Percentiles rank a stretch among this genome's conserved stretches.
Conservation (phyloP, 176 grass and related monocot species). For the Raddia distichophylla region DNA sequence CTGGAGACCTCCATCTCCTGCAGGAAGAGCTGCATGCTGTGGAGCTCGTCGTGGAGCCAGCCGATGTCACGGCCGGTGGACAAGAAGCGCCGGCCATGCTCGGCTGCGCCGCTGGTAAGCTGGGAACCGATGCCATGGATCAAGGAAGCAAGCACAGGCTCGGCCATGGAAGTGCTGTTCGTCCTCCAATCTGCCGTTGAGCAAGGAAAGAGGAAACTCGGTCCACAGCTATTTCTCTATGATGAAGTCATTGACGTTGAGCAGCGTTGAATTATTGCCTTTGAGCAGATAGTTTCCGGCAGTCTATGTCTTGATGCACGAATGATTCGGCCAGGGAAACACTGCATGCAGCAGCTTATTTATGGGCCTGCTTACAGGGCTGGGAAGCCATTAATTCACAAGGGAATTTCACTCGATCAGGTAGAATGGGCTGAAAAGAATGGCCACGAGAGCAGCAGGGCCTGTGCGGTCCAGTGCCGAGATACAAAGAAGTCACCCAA, state of each 20-base stretch:
- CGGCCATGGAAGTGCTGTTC: slow-evolving; percentile 33
- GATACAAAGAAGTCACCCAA: no score
- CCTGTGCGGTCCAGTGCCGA: neutral
- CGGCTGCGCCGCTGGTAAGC: neutral
- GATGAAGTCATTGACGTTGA: neutral
- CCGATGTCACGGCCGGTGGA: neutral
- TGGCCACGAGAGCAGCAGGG: neutral
- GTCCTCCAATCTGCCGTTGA: neutral
- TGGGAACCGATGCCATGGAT: slow-evolving; percentile 36
- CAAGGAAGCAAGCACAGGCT: slow-evolving; percentile 40
- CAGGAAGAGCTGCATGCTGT: slow-evolving; percentile 43
- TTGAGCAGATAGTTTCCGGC: neutral
- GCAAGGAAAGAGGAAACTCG: neutral
- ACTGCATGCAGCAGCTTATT: neutral
- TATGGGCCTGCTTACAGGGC: neutral
- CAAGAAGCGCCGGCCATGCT: slow-evolving; percentile 10
- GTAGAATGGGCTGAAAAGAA: neutral
- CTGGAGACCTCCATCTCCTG: slow-evolving; percentile 8
- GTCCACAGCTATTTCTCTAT: neutral
- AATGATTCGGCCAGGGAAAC: neutral
- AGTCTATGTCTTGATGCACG: neutral
- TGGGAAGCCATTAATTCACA: neutral
- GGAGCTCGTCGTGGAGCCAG: slow-evolving; percentile 48
- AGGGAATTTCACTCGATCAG: neutral
- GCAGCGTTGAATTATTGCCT: neutral